Evolutionary conservation across 768 basidiomycete species (phyloP).

Genomic region (Hypsizygus marmoreus): DNA sequence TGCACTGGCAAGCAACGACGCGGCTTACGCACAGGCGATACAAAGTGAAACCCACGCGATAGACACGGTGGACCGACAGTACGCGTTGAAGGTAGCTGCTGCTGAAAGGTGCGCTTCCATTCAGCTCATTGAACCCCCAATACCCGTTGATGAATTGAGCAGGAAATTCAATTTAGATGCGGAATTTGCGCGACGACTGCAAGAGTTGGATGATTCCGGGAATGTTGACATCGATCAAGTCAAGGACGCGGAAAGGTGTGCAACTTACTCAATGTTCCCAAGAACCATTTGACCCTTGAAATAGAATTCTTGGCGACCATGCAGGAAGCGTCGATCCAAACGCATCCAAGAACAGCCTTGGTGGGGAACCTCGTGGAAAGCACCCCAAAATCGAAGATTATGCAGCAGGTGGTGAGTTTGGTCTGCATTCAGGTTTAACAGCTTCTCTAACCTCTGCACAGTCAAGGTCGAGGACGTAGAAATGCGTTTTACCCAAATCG

Average conservation of each 20-base stretch:
- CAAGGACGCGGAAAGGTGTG: conserved; percentile 33
- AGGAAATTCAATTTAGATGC: conserved; percentile 36
- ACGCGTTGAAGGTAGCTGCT: conserved; percentile 38
- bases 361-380: neutral
- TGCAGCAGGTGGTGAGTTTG: too few relatives aligned
- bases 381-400: too few relatives aligned
- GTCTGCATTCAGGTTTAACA: too few relatives aligned
- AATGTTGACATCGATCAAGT: conserved; percentile 23
- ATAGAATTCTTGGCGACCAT: conserved; percentile 1
- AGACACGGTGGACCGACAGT: conserved; percentile 28
- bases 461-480: conserved; percentile 7
- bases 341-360: neutral
- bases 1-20: conserved; percentile 29
- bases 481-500: neutral
- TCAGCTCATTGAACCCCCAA: too few relatives aligned
- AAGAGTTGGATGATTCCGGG: conserved; percentile 29
- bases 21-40: conserved; percentile 30
- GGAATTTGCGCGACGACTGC: conserved; percentile 36
- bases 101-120: conserved; percentile 21
- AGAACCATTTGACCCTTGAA: neutral
- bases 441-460: too few relatives aligned
- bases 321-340: conserved; percentile 1
- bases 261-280: neutral
- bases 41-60: conserved; percentile 28
- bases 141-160: too few relatives aligned